These are phyloP conservation scores for Penicillium sp. DNA, from an alignment of 2,329 filamentous ascomycete genomes.

Conservation along the genomic window DNA sequence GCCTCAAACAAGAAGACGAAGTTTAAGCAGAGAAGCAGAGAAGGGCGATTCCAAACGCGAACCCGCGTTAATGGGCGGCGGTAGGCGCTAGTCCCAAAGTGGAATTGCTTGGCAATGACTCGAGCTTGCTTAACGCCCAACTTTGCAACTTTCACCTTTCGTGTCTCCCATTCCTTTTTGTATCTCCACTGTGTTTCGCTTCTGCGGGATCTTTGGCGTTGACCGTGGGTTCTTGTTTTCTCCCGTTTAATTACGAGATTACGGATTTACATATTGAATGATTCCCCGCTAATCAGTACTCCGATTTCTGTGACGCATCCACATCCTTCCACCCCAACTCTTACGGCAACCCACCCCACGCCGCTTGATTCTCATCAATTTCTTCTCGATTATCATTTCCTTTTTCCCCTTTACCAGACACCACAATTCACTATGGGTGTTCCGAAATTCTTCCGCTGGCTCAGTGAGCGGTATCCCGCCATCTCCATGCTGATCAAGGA, in stretches of 20 bases:
- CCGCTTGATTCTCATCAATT: neutral
- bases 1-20: neutral
- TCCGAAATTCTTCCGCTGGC: slow-evolving; percentile 94
- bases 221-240: neutral
- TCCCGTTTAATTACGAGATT: neutral
- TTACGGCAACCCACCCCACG: neutral
- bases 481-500: slow-evolving; percentile 98
- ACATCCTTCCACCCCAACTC: neutral
- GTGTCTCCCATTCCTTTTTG: slow-evolving; percentile 1
- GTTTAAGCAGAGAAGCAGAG: slow-evolving; percentile 2
- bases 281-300: neutral
- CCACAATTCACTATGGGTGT: slow-evolving; percentile 59
- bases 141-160: neutral
- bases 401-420: neutral
- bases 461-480: slow-evolving; percentile 96
- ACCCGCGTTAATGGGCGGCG: slow-evolving; percentile 39
- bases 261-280: neutral
- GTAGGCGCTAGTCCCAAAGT: slow-evolving; percentile 23
- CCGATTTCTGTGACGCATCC: neutral
- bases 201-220: slow-evolving; percentile 1
- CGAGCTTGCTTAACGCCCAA: slow-evolving; percentile 1
- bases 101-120: slow-evolving; percentile 27
- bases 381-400: neutral
- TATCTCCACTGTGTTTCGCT: neutral
- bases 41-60: slow-evolving; percentile 16